Evolutionary conservation across 495 filamentous ascomycete species (phyloP).

Genomic region (Xylaria grammica): DNA sequence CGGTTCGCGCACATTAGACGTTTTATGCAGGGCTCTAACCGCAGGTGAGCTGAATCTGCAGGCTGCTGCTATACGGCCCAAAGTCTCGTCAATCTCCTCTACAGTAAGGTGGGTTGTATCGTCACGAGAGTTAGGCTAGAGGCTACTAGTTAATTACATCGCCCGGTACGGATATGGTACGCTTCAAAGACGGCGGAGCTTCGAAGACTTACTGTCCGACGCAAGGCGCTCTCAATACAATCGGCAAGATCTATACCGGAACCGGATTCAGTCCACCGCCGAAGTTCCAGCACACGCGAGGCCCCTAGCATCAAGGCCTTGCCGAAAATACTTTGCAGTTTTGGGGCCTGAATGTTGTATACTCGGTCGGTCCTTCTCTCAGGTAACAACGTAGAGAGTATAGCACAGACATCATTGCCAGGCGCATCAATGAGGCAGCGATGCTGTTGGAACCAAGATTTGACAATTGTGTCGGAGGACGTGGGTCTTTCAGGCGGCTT

Average conservation of each 20-base stretch:
- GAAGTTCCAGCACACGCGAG: slow-evolving; percentile 63
- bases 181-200: background rate
- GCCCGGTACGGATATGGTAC: background rate
- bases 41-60: slow-evolving; percentile 71
- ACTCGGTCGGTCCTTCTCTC: slow-evolving; percentile 76
- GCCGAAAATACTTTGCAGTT: slow-evolving; percentile 66
- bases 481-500: slow-evolving; percentile 39
- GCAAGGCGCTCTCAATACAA: slow-evolving; percentile 71
- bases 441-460: slow-evolving; percentile 67
- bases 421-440: slow-evolving; percentile 54
- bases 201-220: slow-evolving; percentile 59
- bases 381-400: slow-evolving; percentile 77
- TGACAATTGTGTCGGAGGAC: slow-evolving; percentile 46
- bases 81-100: slow-evolving; percentile 72
- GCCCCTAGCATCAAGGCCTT: slow-evolving; percentile 66
- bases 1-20: slow-evolving; percentile 43
- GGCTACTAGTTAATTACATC: background rate
- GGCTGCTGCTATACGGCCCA: slow-evolving; percentile 67
- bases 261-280: slow-evolving; percentile 62
- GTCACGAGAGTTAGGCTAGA: slow-evolving; percentile 45
- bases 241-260: slow-evolving; percentile 67
- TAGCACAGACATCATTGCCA: slow-evolving; percentile 58
- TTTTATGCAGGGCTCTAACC: slow-evolving; percentile 49
- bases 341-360: slow-evolving; percentile 66
- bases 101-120: slow-evolving; percentile 56